Conservation (phyloP, 179 eudicot species). For the Spinacia oleracea region DNA sequence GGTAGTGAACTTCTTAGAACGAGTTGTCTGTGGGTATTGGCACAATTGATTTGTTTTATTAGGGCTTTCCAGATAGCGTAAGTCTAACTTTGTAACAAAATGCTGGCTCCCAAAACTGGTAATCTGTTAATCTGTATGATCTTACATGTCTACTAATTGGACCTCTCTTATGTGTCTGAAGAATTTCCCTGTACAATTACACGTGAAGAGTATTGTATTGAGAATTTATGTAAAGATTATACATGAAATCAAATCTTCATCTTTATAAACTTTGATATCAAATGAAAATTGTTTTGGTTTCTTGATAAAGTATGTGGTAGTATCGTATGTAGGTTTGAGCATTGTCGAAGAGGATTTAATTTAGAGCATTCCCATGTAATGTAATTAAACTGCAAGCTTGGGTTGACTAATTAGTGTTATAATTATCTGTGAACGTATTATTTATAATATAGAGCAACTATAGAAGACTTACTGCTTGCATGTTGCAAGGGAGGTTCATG, state of each 20-base stretch:
- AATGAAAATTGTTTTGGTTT: not conserved
- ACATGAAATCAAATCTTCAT: not conserved
- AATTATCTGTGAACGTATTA: no score
- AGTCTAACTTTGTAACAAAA: not conserved
- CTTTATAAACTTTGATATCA: not conserved
- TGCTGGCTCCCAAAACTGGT: not conserved
- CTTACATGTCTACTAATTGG: not conserved
- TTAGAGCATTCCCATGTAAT: not conserved
- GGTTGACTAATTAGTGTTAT: not conserved
- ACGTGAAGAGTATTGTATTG: not conserved
- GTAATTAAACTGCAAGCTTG: not conserved
- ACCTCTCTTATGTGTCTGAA: not conserved
- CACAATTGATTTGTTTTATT: no score
- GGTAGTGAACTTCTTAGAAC: not conserved
- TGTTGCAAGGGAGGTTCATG: constrained; percentile 6
- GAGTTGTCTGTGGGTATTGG: not conserved
- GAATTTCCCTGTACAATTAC: not conserved
- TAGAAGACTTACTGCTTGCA: not conserved
- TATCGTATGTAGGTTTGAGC: not conserved
- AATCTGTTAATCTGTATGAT: not conserved
- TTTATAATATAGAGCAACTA: not conserved
- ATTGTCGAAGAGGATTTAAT: not conserved
- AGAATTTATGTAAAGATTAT: not conserved
- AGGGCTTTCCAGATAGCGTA: not conserved
- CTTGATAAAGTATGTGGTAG: not conserved